Percentiles rank a stretch among this genome's conserved stretches.
Conservation (phyloP, 1,139 yeast genomes). For the Taphrina deformans region DNA sequence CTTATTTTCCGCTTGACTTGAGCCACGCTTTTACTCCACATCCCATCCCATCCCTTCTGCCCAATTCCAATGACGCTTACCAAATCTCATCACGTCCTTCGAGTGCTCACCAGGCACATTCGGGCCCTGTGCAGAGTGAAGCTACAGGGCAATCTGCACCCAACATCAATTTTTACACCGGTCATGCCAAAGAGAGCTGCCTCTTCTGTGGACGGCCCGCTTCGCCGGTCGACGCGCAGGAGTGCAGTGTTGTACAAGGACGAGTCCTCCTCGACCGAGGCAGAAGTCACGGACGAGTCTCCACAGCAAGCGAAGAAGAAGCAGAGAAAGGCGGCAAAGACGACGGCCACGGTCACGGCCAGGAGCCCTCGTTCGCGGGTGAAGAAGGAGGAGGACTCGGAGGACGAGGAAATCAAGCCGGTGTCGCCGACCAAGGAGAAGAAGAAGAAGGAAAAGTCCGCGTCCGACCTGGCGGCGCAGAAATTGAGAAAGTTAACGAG, state of each 20-base stretch:
- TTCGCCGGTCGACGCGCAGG: conserved; percentile 5
- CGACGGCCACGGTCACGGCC: background rate
- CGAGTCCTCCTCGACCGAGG: conserved; percentile 10
- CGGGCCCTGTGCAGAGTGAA: too few species aligned
- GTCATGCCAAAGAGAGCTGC: conserved; percentile 9
- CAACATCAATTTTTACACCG: too few species aligned
- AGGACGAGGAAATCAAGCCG: background rate
- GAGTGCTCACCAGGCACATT: background rate
- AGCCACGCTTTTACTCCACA: background rate
- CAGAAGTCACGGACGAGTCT: background rate
- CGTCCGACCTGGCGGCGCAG: conserved; percentile 14
- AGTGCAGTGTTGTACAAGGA: conserved; percentile 7
- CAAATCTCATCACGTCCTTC: background rate
- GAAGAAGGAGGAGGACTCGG: conserved; percentile 19
- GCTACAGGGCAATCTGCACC: too few species aligned
- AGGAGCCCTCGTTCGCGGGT: background rate
- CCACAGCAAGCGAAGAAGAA: too few species aligned
- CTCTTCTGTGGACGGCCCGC: background rate
- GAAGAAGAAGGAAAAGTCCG: conserved; percentile 13
- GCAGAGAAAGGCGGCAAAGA: background rate
- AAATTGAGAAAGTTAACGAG: conserved; percentile 27
- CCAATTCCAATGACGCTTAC: conserved; percentile 6
- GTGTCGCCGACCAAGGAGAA: conserved; percentile 1
- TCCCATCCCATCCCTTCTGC: background rate
- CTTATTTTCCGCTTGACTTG: background rate